Conservation (phyloP, 371 early-diverging fungal genomes). For the Mucor irregularis region DNA sequence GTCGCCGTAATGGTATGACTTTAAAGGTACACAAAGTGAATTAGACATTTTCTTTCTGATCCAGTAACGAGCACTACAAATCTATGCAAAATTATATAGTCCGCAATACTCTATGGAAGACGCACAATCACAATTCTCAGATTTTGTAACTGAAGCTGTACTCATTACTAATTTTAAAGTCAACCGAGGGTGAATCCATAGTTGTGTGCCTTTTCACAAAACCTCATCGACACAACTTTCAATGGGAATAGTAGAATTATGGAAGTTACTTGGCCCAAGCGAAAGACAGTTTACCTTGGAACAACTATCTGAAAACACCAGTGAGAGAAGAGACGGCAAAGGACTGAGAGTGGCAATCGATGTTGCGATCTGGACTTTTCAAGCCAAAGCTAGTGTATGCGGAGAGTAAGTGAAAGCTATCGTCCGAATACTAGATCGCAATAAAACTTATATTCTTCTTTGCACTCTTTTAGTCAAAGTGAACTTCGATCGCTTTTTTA, state of each 20-base stretch:
- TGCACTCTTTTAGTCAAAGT: slow-evolving; percentile 15
- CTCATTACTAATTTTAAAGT: too few species aligned
- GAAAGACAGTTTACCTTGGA: slow-evolving; percentile 19
- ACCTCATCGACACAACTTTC: too few species aligned
- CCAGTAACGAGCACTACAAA: too few species aligned
- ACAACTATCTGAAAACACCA: neutral
- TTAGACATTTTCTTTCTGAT: too few species aligned
- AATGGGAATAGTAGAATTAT: slow-evolving; percentile 22
- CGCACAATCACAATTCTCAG: too few species aligned
- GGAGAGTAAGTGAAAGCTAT: slow-evolving; percentile 25
- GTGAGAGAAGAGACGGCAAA: neutral
- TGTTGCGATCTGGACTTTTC: slow-evolving; percentile 35
- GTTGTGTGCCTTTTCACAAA: too few species aligned
- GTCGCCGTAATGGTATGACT: too few species aligned
- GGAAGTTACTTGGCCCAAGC: slow-evolving; percentile 8
- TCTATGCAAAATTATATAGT: too few species aligned
- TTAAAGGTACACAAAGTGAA: too few species aligned
- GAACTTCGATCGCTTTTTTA: slow-evolving; percentile 32
- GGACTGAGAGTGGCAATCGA: slow-evolving; percentile 39
- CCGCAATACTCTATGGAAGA: too few species aligned
- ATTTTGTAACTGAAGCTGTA: too few species aligned
- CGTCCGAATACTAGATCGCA: neutral
- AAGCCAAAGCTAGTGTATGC: slow-evolving; percentile 17
- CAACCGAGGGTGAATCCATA: too few species aligned
- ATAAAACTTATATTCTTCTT: neutral